Evolutionary conservation across 345 rosid genomes (phyloP).

Genomic region (Hirschfeldia incana): DNA sequence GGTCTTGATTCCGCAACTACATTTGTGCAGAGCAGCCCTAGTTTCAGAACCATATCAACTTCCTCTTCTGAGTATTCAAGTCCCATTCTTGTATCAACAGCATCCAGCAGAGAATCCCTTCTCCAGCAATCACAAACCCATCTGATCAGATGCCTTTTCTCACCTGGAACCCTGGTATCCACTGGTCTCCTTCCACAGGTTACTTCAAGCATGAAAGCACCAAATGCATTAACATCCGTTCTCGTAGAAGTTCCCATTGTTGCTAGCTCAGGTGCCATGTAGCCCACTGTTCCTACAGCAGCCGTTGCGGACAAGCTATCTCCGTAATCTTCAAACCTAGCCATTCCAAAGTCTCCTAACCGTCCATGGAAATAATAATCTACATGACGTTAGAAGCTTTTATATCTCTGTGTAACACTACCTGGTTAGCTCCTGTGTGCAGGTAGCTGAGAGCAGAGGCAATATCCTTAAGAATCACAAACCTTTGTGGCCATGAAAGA

Average conservation of each 20-base stretch:
- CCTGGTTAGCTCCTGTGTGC: slow-evolving; percentile 53
- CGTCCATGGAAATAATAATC: slow-evolving; percentile 64
- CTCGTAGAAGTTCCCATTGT: slow-evolving; percentile 40
- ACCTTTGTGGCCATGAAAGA: slow-evolving; percentile 47
- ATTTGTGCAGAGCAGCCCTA: slow-evolving; percentile 48
- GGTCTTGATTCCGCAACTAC: slow-evolving; percentile 41
- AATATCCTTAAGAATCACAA: slow-evolving; percentile 40
- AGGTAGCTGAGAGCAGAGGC: slow-evolving; percentile 45
- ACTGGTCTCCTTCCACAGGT: slow-evolving; percentile 60
- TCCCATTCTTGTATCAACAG: slow-evolving; percentile 38
- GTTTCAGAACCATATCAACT: slow-evolving; percentile 44
- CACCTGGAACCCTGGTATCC: slow-evolving; percentile 40
- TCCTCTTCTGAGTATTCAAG: slow-evolving; percentile 37
- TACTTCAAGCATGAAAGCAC: slow-evolving; percentile 48
- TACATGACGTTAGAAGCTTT: slow-evolving; percentile 52
- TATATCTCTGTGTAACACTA: slow-evolving; percentile 52
- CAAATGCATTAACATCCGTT: slow-evolving; percentile 49
- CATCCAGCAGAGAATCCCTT: slow-evolving; percentile 39
- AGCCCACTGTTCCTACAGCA: slow-evolving; percentile 75
- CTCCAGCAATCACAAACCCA: slow-evolving; percentile 43
- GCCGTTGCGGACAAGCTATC: slow-evolving; percentile 60
- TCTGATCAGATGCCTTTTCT: slow-evolving; percentile 35
- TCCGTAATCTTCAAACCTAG: slow-evolving; percentile 71
- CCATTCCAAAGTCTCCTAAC: slow-evolving; percentile 89
- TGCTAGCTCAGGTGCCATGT: slow-evolving; percentile 49